Evolutionary conservation across 495 filamentous ascomycete genomes (phyloP).

Genomic region (Cairneyella variabilis): DNA sequence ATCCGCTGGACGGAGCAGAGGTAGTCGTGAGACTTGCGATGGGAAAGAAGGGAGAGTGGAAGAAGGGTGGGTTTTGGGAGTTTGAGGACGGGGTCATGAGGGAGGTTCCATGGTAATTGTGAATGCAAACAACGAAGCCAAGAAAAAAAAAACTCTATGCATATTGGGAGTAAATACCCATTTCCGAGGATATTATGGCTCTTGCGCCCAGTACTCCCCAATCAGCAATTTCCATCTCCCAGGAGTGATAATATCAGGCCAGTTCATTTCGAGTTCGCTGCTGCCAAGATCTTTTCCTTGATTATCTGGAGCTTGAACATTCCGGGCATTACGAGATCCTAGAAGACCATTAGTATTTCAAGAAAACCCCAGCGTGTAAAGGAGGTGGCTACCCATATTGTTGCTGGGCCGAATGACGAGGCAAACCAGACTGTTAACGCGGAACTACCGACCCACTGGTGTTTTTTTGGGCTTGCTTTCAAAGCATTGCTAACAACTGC

Average conservation of each 20-base stretch:
- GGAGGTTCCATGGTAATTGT: slow-evolving; percentile 31
- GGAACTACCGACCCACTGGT: slow-evolving; percentile 29
- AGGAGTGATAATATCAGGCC: too few relatives aligned
- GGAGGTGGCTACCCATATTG: slow-evolving; percentile 30
- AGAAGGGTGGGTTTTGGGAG: slow-evolving; percentile 29
- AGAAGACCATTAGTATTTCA: neutral
- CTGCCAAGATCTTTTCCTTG: neutral
- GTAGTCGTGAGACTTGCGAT: slow-evolving; percentile 29
- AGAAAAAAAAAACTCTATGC: too few relatives aligned
- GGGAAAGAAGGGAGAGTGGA: slow-evolving; percentile 25
- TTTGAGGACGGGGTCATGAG: slow-evolving; percentile 33
- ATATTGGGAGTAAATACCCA: too few relatives aligned
- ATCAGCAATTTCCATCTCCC: too few relatives aligned
- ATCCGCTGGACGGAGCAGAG: slow-evolving; percentile 32
- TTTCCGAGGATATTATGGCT: too few relatives aligned
- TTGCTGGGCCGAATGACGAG: slow-evolving; percentile 28
- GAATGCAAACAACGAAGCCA: too few relatives aligned
- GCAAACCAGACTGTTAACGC: slow-evolving; percentile 21
- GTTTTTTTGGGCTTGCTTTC: slow-evolving; percentile 25
- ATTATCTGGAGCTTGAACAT: neutral
- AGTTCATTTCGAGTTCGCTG: neutral
- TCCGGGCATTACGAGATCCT: slow-evolving; percentile 5
- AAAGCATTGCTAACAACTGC: slow-evolving; percentile 30
- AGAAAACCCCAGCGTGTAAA: too few relatives aligned
- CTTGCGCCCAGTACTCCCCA: too few relatives aligned